These are phyloP conservation scores for Phytophthora lateralis DNA, from an alignment of 352 stramenopile species.

Conservation along the genomic window DNA sequence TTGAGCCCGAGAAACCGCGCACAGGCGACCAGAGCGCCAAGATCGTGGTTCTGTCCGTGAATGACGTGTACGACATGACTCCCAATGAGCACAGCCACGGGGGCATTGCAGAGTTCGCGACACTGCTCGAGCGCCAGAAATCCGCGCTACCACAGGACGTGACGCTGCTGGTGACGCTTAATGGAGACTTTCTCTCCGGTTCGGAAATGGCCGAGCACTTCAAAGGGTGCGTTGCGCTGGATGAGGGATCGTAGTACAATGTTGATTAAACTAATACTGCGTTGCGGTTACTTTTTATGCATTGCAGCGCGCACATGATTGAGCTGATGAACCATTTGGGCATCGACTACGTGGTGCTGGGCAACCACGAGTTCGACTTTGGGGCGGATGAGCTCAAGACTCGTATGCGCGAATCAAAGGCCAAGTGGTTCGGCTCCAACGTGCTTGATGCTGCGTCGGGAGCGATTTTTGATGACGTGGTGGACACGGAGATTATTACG, in stretches of 20 bases:
- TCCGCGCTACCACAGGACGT: conserved; percentile 45
- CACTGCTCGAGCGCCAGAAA: conserved; percentile 58
- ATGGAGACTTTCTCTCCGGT: conserved; percentile 79
- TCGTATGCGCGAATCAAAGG: conserved; percentile 60
- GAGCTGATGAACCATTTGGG: conserved; percentile 76
- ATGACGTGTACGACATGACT: conserved; percentile 80
- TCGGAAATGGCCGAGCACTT: conserved; percentile 65
- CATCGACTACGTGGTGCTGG: conserved; percentile 77
- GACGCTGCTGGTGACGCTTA: conserved; percentile 73
- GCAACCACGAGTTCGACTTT: conserved; percentile 87
- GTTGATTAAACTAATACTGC: conserved; percentile 5
- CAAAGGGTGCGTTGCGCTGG: conserved; percentile 53
- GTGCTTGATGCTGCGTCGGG: conserved; percentile 49
- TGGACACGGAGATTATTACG: conserved; percentile 59
- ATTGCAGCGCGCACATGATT: conserved; percentile 71
- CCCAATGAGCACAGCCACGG: conserved; percentile 66
- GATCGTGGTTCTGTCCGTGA: conserved; percentile 66
- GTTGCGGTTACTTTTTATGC: not conserved
- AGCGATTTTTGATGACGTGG: conserved; percentile 41
- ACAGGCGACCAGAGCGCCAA: conserved; percentile 36
- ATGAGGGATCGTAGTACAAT: not conserved
- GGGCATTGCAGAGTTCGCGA: conserved; percentile 66
- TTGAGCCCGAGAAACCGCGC: conserved; percentile 17
- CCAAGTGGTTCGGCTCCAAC: conserved; percentile 83
- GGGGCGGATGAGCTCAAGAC: conserved; percentile 52